Conservation (phyloP, 2,329 filamentous ascomycete genomes). For the Calonectria honghensis region DNA sequence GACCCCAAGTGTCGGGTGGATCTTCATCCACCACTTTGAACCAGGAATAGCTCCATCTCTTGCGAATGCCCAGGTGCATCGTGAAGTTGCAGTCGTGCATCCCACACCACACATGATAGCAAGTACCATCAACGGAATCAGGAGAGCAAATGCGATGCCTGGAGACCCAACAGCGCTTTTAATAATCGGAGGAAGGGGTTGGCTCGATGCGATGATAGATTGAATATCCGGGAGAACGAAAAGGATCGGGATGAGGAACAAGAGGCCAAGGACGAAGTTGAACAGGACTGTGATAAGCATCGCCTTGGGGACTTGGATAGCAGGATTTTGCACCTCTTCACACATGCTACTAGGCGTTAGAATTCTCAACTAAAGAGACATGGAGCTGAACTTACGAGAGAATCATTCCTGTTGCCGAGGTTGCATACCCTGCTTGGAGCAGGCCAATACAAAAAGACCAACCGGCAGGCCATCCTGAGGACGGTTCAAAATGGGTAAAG, state of each 20-base stretch:
- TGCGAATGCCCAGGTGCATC: conserved; percentile 80
- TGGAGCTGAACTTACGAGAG: conserved; percentile 75
- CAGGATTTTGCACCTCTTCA: conserved; percentile 80
- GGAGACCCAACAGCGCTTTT: conserved; percentile 72
- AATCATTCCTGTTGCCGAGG: conserved; percentile 87
- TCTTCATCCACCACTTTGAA: conserved; percentile 73
- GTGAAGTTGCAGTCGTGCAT: conserved; percentile 80
- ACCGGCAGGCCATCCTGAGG: conserved; percentile 81
- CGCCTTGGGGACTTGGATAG: conserved; percentile 82
- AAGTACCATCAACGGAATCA: conserved; percentile 78
- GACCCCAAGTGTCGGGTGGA: conserved; percentile 76
- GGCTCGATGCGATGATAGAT: neutral
- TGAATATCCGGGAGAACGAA: conserved; percentile 81
- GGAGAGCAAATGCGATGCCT: conserved; percentile 76
- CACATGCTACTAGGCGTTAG: conserved; percentile 74
- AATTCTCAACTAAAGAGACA: neutral
- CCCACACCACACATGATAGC: conserved; percentile 79
- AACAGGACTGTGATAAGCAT: conserved; percentile 81
- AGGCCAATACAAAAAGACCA: conserved; percentile 85
- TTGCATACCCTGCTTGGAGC: conserved; percentile 83
- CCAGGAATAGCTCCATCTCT: conserved; percentile 82
- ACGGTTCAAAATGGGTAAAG: conserved; percentile 79
- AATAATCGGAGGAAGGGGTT: conserved; percentile 23
- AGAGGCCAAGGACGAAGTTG: conserved; percentile 79
- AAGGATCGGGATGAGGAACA: conserved; percentile 81